Base-by-base conservation (phyloP, 2,329 filamentous ascomycete species). In the Colletotrichum liriopes region DNA sequence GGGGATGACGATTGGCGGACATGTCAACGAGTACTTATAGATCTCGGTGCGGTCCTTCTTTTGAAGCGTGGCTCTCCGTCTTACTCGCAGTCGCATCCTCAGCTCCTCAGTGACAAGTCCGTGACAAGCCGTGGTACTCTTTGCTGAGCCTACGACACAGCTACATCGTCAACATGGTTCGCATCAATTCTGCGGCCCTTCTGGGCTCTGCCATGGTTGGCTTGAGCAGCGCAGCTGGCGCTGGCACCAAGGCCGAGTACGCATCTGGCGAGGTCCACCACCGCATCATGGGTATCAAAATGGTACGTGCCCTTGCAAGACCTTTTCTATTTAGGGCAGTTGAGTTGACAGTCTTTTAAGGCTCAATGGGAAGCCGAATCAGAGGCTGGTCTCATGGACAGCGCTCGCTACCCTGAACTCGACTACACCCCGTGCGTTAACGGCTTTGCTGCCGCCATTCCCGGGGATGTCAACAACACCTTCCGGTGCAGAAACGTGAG, bases 401-500 rank as follows among this genome's bases (percentile, higher is more conserved):
- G 81, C 65, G 75, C 78, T 0, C 77, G 77, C 23, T 84, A 80
- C 49, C 82, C 82, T 3, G 80, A 81, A 71, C 79, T 84, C 2
- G 79, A 81, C 37, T 84, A 81, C 73, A 81, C 81, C 6, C 75
- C 74, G 11, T 88, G 86, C 75, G 77, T 81, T 2, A 77, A 85
- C 35, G 86, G 86, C 3, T 76, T 82, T 8, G 86, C 84, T 3
- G 81, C 79, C 23, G 85, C 85, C 51, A 80, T 86, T 20, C 80
- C 82, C 14, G 86, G 85, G 1, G 83, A 88, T 63, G 76, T 80
- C 16, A 79, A 82, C 59, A 83, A 88, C 76, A 88, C 85, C 3
- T 88, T 87, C 77, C 77, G 77, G 43, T 88, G 86, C 78, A 82
- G 79, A 67, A 86, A 86, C 65, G 84, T 89, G 16, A 58, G 76